Percentiles rank a stretch among this genome's conserved stretches.
phyloP scores from a whole-genome alignment of 2,329 filamentous ascomycete genomes.

The Clathrospora elynae region DNA sequence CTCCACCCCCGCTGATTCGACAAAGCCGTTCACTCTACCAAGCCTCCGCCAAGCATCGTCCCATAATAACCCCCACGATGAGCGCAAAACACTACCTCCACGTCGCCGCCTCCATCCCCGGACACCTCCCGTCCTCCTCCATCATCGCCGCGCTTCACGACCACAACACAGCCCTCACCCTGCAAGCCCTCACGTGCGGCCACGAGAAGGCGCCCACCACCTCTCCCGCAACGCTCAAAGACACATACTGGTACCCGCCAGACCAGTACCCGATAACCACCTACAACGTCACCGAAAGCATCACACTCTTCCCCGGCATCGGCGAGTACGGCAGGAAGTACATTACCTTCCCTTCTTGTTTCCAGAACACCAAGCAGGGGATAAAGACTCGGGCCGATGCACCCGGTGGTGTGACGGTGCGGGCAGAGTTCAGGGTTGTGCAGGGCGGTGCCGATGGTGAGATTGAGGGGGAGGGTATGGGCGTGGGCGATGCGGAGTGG shows the following conservation, averaged over 20 bases:
- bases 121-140: constrained; percentile 29
- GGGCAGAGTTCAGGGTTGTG: constrained; percentile 43
- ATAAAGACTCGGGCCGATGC: constrained; percentile 43
- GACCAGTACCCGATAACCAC: constrained; percentile 35
- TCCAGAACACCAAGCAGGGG: constrained; percentile 41
- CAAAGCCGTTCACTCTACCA: neutral
- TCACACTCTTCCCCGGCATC: constrained; percentile 38
- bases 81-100: constrained; percentile 42
- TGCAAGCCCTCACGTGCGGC: constrained; percentile 41
- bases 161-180: constrained; percentile 41
- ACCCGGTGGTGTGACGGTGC: constrained; percentile 34
- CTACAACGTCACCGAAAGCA: constrained; percentile 41
- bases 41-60: neutral
- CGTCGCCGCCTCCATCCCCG: constrained; percentile 37
- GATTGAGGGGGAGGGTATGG: constrained; percentile 41
- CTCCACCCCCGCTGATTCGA: constrained; percentile 9
- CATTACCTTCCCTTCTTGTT: constrained; percentile 39
- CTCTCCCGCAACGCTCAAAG: constrained; percentile 31
- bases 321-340: constrained; percentile 40
- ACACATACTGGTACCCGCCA: constrained; percentile 45
- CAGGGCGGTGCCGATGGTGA: constrained; percentile 31
- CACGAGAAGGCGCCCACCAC: constrained; percentile 35
- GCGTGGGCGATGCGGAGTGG: constrained; percentile 40
- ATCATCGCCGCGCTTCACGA: constrained; percentile 43
- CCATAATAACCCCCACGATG: constrained; percentile 13